phyloP scores from a whole-genome alignment of 148 eudicot species.

The Simmondsia chinensis region DNA sequence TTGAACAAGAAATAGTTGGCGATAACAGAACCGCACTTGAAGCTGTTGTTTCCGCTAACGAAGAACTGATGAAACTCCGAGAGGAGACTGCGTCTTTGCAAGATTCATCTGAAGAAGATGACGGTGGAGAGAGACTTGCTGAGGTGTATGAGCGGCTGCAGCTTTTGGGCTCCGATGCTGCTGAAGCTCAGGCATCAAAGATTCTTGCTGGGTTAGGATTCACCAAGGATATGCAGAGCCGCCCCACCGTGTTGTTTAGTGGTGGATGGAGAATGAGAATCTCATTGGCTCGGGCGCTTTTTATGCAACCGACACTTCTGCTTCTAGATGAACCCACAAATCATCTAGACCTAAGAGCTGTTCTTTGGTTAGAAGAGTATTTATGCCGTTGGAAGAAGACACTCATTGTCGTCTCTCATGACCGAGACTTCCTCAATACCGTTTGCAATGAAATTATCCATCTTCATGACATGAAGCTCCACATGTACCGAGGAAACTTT shows the following conservation, averaged over 20 bases:
- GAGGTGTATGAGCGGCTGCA: constrained; percentile 51
- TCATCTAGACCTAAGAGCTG: constrained; percentile 71
- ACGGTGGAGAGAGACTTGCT: constrained; percentile 47
- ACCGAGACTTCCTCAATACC: constrained; percentile 62
- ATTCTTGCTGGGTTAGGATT: constrained; percentile 64
- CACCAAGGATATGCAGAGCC: constrained; percentile 57
- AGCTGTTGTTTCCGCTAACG: constrained; percentile 70
- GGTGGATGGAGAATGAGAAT: constrained; percentile 84
- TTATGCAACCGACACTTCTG: constrained; percentile 58
- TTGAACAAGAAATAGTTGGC: constrained; percentile 65
- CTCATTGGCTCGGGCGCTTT: constrained; percentile 59
- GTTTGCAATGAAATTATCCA: constrained; percentile 63
- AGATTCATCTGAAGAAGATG: constrained; percentile 24
- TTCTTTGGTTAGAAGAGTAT: constrained; percentile 67
- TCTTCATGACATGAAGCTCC: constrained; percentile 67
- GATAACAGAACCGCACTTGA: constrained; percentile 61
- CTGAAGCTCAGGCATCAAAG: constrained; percentile 74
- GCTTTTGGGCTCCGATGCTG: constrained; percentile 64
- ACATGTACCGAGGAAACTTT: constrained; percentile 56
- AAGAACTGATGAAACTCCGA: constrained; percentile 43
- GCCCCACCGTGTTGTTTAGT: constrained; percentile 55
- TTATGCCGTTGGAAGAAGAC: constrained; percentile 72
- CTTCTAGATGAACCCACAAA: constrained; percentile 71
- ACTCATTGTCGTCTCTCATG: constrained; percentile 63
- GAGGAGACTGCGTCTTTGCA: constrained; percentile 47